Conservation (phyloP, 2,329 filamentous ascomycete genomes). For the Berkeleyomyces basicola region DNA sequence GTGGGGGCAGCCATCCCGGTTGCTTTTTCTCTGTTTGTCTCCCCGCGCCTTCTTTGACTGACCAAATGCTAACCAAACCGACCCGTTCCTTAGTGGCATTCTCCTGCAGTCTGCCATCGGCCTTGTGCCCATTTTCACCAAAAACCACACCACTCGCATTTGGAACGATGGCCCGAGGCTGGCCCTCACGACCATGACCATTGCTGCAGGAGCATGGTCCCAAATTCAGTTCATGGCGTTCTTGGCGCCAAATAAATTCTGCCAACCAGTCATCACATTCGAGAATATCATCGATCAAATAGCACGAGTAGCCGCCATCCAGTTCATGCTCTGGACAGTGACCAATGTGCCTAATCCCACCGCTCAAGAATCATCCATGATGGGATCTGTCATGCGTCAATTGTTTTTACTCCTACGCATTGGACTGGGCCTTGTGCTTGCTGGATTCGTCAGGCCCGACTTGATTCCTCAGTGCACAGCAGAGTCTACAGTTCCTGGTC, state of each 20-base stretch:
- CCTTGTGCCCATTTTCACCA: slow-evolving; percentile 29
- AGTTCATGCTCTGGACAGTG: slow-evolving; percentile 36
- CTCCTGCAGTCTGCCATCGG: slow-evolving; percentile 34
- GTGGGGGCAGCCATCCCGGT: not conserved
- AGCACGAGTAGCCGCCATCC: slow-evolving; percentile 34
- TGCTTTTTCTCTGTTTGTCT: slow-evolving; percentile 14
- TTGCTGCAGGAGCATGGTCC: slow-evolving; percentile 36
- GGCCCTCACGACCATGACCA: slow-evolving; percentile 41
- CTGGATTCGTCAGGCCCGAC: slow-evolving; percentile 36
- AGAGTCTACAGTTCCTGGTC: slow-evolving; percentile 26
- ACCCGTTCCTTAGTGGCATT: slow-evolving; percentile 36
- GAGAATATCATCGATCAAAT: slow-evolving; percentile 40
- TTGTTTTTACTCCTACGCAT: slow-evolving; percentile 31
- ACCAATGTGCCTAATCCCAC: slow-evolving; percentile 18
- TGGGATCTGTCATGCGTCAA: slow-evolving; percentile 28
- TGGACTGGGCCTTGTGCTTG: slow-evolving; percentile 35
- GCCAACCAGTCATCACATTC: slow-evolving; percentile 36
- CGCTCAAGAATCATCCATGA: slow-evolving; percentile 2
- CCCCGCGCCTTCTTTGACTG: slow-evolving; percentile 30
- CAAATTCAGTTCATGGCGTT: slow-evolving; percentile 34
- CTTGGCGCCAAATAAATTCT: slow-evolving; percentile 25
- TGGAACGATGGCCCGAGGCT: slow-evolving; percentile 45
- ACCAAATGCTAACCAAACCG: slow-evolving; percentile 35
- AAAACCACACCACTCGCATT: slow-evolving; percentile 31
- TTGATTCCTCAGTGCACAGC: slow-evolving; percentile 37